Percentiles rank a stretch among this genome's conserved stretches.
phyloP scores from a whole-genome alignment of 2,329 filamentous ascomycete species.

The Cercospora sp. region DNA sequence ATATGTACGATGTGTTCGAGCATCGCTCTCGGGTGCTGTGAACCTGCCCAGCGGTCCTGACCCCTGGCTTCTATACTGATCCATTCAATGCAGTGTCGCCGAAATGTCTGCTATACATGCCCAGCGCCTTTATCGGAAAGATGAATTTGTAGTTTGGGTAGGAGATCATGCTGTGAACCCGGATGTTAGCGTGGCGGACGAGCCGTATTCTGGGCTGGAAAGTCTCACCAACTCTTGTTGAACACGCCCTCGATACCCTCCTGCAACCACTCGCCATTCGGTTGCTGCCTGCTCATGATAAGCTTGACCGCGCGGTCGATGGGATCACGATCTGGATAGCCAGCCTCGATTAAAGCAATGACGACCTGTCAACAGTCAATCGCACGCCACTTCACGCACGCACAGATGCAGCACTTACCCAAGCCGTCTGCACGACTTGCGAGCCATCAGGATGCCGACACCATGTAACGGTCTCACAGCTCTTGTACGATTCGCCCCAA shows the following conservation, averaged over 20 bases:
- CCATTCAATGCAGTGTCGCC: conserved; percentile 55
- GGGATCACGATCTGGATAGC: conserved; percentile 72
- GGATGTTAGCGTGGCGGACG: conserved; percentile 21
- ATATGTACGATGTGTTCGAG: conserved; percentile 20
- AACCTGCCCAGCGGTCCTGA: conserved; percentile 10
- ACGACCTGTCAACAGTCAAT: conserved; percentile 32
- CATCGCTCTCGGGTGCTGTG: conserved; percentile 9
- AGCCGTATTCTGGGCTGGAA: conserved; percentile 10
- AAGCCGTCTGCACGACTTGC: conserved; percentile 92
- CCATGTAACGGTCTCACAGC: conserved; percentile 76
- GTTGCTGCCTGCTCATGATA: conserved; percentile 80
- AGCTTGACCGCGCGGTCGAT: conserved; percentile 74
- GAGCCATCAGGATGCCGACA: conserved; percentile 70
- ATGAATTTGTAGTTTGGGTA: conserved; percentile 99
- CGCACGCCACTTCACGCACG: conserved; percentile 56
- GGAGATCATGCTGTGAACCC: conserved; percentile 75
- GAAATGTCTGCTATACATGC: conserved; percentile 77
- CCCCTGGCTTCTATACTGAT: conserved; percentile 17
- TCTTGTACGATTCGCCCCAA: conserved; percentile 93
- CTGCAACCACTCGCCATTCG: conserved; percentile 91
- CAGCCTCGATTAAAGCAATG: conserved; percentile 77
- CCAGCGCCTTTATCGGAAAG: conserved; percentile 90
- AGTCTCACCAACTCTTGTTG: conserved; percentile 83
- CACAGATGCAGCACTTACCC: conserved; percentile 62
- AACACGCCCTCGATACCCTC: conserved; percentile 98